Base-by-base conservation (phyloP, 768 basidiomycete species). In the Xanthoconium stramineum region DNA sequence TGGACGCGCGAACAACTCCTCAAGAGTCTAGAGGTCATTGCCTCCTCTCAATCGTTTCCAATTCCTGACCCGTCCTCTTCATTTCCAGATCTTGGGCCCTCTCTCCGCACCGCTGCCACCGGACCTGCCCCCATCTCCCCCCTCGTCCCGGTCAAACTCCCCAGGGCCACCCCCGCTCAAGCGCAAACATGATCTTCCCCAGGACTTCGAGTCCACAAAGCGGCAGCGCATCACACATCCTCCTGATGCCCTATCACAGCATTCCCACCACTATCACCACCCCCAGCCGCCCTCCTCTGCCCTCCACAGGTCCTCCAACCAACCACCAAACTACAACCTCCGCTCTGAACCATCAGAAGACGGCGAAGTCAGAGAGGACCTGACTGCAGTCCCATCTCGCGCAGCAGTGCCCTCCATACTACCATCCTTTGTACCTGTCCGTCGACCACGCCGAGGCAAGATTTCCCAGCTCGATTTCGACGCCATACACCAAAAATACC, bases 401-500 rank as follows among this genome's bases (percentile, higher is more conserved):
- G 56, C 65, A 46, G 56, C 68, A 46, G 67, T 67, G 39, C 68
- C 63, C 64, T 64, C 70, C 57, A 72, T 64, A 63, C 62, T 71
- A 67, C 71, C 67, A 14, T 63, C 62, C 32, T 65, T 62, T 59
- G 79, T 84, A 19, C 88, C 87, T 56, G 79, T 88, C 56, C 81
- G 85, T 47, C 78, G 86, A 13, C 86, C 87, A 8, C 83, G 83
- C 65, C 83, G 84, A 48, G 84, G 86, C 58, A 78, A 78, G 66
- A 73, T 76, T 39, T 66, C 74, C 32, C 60, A 58, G 5, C 69
- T 75, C 38, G 78, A 84, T 63, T 84, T 78, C 66, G 83, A 88
- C 51, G 74, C 72, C 38, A 74, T 90, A 40, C 83, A 90, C 64
- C 81, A 87, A 67, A 83, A 79, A 65, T 92, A 89, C 66, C 83